A percentile compares a stretch with the other conserved stretches of the same genome.
phyloP scores from a whole-genome alignment of 805 yeast species.

The Suhomyces pyralidae region DNA sequence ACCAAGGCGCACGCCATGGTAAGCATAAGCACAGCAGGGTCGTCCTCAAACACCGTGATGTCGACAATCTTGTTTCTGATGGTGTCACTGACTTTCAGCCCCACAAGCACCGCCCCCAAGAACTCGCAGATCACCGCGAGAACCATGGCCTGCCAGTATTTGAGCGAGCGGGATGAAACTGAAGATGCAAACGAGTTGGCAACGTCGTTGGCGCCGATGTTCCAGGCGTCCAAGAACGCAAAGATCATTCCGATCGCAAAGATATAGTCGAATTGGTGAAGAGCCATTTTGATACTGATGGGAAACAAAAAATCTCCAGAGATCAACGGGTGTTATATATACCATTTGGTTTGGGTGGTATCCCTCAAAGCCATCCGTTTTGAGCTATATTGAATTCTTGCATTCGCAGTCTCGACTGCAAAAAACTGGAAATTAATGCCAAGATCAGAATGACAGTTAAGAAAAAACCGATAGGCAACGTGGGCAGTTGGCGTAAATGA shows the following conservation, averaged over 20 bases:
- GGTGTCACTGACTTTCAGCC: conserved; percentile 71
- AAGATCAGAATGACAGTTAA: not conserved
- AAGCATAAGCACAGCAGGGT: conserved; percentile 71
- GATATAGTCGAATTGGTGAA: conserved; percentile 63
- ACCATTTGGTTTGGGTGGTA: not conserved
- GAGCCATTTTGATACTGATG: conserved; percentile 25
- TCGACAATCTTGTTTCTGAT: conserved; percentile 64
- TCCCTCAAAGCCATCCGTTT: not conserved
- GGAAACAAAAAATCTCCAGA: not conserved
- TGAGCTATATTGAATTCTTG: too few relatives aligned
- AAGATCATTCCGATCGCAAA: conserved; percentile 67
- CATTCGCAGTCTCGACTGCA: not conserved
- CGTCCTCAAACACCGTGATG: conserved; percentile 43
- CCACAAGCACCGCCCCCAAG: conserved; percentile 70
- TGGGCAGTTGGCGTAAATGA: not conserved
- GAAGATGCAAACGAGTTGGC: conserved; percentile 80
- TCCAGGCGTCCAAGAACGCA: conserved; percentile 76
- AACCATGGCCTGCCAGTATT: conserved; percentile 74
- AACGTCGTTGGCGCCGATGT: conserved; percentile 80
- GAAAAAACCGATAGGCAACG: not conserved
- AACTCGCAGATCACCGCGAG: conserved; percentile 71
- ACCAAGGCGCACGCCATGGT: conserved; percentile 73
- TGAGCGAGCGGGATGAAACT: conserved; percentile 64
- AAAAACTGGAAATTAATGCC: not conserved
- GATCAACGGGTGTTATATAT: not conserved